These are phyloP conservation scores for Arthrobotrys musiformis DNA, from an alignment of 2,329 filamentous ascomycete species.

Conservation along the genomic window DNA sequence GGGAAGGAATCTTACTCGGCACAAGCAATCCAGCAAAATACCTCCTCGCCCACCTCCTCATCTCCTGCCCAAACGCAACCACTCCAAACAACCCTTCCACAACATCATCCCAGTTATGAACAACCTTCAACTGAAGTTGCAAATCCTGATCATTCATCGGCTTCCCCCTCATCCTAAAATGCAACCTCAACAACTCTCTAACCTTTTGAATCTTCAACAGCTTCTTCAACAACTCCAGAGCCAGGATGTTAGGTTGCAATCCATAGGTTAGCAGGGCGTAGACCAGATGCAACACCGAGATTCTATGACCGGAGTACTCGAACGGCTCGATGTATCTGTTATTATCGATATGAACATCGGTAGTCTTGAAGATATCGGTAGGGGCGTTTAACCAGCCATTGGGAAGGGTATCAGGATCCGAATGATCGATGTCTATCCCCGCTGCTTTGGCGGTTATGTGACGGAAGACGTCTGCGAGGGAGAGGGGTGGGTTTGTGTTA, in stretches of 20 bases:
- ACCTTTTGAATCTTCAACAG: conserved; percentile 19
- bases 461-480: conserved; percentile 20
- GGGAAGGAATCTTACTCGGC: conserved; percentile 16
- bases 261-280: conserved; percentile 46
- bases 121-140: conserved; percentile 41
- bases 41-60: conserved; percentile 32
- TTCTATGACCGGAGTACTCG: conserved; percentile 33
- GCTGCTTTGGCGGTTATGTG: conserved; percentile 27
- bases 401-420: conserved; percentile 18
- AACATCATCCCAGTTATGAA: conserved; percentile 13
- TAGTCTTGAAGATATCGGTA: conserved; percentile 13
- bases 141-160: conserved; percentile 39
- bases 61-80: conserved; percentile 9
- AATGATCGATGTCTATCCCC: conserved; percentile 37
- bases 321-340: conserved; percentile 22
- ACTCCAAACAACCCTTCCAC: conserved; percentile 20
- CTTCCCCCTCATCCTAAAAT: conserved; percentile 33
- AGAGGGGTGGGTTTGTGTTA: conserved; percentile 16
- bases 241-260: conserved; percentile 36
- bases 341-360: not conserved
- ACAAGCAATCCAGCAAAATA: conserved; percentile 38
- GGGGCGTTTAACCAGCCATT: conserved; percentile 30
- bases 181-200: conserved; percentile 27
- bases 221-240: conserved; percentile 41
- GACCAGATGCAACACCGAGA: conserved; percentile 30